Evolutionary conservation across 176 grass and related monocot species (phyloP).

Genomic region (Aegilops bicornis): DNA sequence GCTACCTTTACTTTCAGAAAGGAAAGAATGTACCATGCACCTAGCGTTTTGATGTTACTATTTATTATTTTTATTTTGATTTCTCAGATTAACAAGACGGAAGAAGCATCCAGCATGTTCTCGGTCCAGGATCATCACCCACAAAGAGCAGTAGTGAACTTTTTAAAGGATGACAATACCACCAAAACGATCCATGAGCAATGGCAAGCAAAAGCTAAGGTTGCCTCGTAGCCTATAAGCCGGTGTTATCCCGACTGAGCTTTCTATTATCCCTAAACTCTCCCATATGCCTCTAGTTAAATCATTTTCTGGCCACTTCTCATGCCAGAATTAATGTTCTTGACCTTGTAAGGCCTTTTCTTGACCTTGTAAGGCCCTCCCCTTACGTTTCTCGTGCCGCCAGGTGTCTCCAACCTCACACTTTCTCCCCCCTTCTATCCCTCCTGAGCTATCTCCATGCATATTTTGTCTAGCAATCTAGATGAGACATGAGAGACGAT

Average conservation of each 20-base stretch:
- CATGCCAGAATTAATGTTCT: conserved; percentile 27
- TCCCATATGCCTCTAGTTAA: background rate
- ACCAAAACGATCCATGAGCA: background rate
- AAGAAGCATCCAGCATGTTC: background rate
- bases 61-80: background rate
- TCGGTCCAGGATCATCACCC: background rate
- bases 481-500: background rate
- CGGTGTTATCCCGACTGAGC: conserved; percentile 46
- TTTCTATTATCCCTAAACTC: conserved; percentile 11
- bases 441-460: conserved; percentile 47
- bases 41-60: background rate
- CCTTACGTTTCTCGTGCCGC: background rate
- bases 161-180: background rate
- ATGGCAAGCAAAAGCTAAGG: background rate
- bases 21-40: background rate
- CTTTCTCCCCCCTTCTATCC: conserved; percentile 39
- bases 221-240: background rate
- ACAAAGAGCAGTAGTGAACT: background rate
- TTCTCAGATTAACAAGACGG: conserved; percentile 18
- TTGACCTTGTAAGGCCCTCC: conserved; percentile 75
- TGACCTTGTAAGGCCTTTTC: conserved; percentile 84
- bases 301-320: background rate
- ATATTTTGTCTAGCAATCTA: background rate
- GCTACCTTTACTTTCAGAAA: background rate
- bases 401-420: background rate